Evolutionary conservation across 768 basidiomycete genomes (phyloP).

Genomic region (Gymnopilus dilepis): DNA sequence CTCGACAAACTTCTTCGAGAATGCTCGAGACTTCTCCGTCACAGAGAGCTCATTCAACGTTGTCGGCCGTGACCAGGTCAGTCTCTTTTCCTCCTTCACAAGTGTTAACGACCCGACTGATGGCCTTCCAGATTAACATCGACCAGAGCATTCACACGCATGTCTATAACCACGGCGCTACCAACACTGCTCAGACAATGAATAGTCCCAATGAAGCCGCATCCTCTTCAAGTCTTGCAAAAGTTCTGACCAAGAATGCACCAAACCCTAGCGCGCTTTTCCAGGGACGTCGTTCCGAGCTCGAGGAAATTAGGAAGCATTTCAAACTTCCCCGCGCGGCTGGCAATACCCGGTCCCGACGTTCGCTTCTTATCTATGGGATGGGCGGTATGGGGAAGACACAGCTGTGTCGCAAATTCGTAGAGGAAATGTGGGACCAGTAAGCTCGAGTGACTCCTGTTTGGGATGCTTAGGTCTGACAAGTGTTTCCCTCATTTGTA

Average conservation of each 20-base stretch:
- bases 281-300: constrained; percentile 14
- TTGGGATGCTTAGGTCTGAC: background rate
- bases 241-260: too few relatives aligned
- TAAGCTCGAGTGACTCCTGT: background rate
- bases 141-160: background rate
- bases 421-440: constrained; percentile 10
- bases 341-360: background rate
- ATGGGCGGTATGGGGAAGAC: constrained; percentile 28
- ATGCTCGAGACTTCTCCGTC: background rate
- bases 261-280: constrained; percentile 17
- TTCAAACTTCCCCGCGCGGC: constrained; percentile 8
- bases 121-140: background rate
- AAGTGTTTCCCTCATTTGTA: background rate
- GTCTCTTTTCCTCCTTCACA: background rate
- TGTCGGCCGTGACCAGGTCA: background rate
- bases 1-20: too few relatives aligned
- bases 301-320: constrained; percentile 14
- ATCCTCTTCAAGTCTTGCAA: background rate
- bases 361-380: constrained; percentile 23
- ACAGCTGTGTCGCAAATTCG: constrained; percentile 26
- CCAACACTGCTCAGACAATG: background rate
- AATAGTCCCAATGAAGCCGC: too few relatives aligned
- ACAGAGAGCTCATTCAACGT: background rate
- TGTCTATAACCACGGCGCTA: background rate
- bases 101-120: background rate